Evolutionary conservation across 2,329 filamentous ascomycete genomes (phyloP).

Genomic region (Xylaria sp.): DNA sequence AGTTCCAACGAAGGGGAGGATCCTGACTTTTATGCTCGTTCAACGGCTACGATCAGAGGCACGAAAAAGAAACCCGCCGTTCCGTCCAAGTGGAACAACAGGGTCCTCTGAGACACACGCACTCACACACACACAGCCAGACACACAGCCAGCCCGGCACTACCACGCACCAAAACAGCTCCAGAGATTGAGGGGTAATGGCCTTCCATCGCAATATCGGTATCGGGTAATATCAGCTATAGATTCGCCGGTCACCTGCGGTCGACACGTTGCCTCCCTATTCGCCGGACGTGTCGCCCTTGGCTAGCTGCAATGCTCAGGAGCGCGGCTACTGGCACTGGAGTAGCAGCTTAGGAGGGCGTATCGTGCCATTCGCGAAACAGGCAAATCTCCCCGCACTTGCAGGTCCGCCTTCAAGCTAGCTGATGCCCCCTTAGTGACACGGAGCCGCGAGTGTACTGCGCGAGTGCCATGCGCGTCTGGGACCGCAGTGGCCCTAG

Average conservation of each 20-base stretch:
- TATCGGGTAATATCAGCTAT: slow-evolving; percentile 37
- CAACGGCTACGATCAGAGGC: slow-evolving; percentile 22
- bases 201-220: slow-evolving; percentile 32
- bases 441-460: slow-evolving; percentile 27
- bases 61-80: slow-evolving; percentile 21
- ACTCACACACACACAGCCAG: slow-evolving; percentile 15
- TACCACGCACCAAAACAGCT: slow-evolving; percentile 30
- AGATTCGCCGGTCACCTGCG: slow-evolving; percentile 31
- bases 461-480: slow-evolving; percentile 21
- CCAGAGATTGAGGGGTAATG: slow-evolving; percentile 39
- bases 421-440: not conserved
- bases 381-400: slow-evolving; percentile 29
- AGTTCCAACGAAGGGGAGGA: slow-evolving; percentile 34
- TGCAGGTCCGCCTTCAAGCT: slow-evolving; percentile 12
- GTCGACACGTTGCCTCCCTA: slow-evolving; percentile 20
- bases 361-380: slow-evolving; percentile 22
- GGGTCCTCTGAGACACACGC: slow-evolving; percentile 19
- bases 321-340: slow-evolving; percentile 23
- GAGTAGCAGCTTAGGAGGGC: slow-evolving; percentile 13
- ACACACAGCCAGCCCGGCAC: slow-evolving; percentile 27
- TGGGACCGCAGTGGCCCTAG: slow-evolving; percentile 22
- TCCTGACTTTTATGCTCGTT: slow-evolving; percentile 42
- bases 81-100: slow-evolving; percentile 29
- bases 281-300: slow-evolving; percentile 15
- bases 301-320: slow-evolving; percentile 16